Evolutionary conservation across 495 filamentous ascomycete species (phyloP).

Genomic region (Viridothelium virens): DNA sequence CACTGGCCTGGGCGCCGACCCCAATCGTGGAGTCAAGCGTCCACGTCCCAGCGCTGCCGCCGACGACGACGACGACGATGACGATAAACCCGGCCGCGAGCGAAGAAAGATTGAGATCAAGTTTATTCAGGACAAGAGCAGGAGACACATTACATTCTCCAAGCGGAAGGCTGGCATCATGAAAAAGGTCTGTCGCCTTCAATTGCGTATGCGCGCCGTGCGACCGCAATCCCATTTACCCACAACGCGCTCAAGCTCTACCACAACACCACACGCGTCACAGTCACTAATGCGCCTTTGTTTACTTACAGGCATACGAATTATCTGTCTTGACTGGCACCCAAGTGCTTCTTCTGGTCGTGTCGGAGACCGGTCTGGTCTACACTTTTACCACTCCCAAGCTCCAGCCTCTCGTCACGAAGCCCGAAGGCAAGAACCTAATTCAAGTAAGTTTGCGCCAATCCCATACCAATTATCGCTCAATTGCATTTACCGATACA

Average conservation of each 20-base stretch:
- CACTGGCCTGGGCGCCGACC: conserved; percentile 42
- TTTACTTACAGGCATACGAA: conserved; percentile 71
- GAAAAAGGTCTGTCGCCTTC: conserved; percentile 78
- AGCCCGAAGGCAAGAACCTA: conserved; percentile 98
- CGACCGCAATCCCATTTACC: conserved; percentile 4
- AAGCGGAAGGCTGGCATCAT: conserved; percentile 99
- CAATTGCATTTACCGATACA: conserved; percentile 16
- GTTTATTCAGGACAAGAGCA: conserved; percentile 99
- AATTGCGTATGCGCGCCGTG: conserved; percentile 16
- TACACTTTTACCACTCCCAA: conserved; percentile 99
- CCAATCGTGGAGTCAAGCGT: conserved; percentile 82
- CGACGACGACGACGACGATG: conserved; percentile 97
- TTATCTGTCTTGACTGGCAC: conserved; percentile 96
- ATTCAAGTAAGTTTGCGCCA: conserved; percentile 68
- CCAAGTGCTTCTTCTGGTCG: conserved; percentile 93
- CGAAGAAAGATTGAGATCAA: conserved; percentile 99
- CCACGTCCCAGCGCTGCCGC: conserved; percentile 64
- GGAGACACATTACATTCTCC: conserved; percentile 98
- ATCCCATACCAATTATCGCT: conserved; percentile 2
- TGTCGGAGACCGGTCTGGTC: conserved; percentile 96
- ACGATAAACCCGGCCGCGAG: conserved; percentile 97
- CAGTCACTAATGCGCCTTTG: conserved; percentile 30
- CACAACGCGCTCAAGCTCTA: conserved; percentile 14
- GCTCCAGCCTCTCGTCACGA: conserved; percentile 96
- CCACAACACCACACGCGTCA: background rate